Evolutionary conservation across 768 basidiomycete species (phyloP), one percentile per base, ranked within the genome.

Genomic region (Chlorophyllum brunneum): DNA sequence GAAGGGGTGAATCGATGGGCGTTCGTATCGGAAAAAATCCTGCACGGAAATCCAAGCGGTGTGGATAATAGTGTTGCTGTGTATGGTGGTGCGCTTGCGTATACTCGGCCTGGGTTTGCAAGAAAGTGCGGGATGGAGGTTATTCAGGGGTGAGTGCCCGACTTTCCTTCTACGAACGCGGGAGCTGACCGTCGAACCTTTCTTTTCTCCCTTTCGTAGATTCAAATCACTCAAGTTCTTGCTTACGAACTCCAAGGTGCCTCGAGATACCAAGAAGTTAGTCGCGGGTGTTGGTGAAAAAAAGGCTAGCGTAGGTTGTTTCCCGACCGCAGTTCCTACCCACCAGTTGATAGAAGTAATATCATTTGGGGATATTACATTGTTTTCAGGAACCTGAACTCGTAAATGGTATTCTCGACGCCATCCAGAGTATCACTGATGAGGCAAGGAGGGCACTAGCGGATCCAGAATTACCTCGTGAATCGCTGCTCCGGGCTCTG

Each of bases 21-120:
- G 16, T 98, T 97, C 69, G 74, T 98, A 46, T 80, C 87, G 9
- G 97, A 99, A 72, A 98, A 98, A 69, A 87, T 99, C 36, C 71
- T 98, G 45, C 97, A 99, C 65, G 97, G 97, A 0, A 98, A 89
- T 62, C 97, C 97, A 2, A 95, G 92, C 60, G 97, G 97, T 7
- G 89, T 99, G 20, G 97, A 99, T 66, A 98, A 99, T 67, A 89
- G 94, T 16, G 92, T 98, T 30, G 80, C 90, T 13, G 88, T 93
- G 0, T 89, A 86, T 62, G 97, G 97, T 16, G 95, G 95, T 42
- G 97, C 93, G 23, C 74, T 98, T 58, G 82, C 86, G 16, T 99
- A 95, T 70, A 90, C 87, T 15, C 82, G 89, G 51, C 74, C 90
- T 59, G 85, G 88, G 54, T 91, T 87, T 56, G 82, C 78, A 45